Evolutionary conservation across 1,284 basidiomycete genomes (phyloP).

Genomic region (Pterulicium gracile): DNA sequence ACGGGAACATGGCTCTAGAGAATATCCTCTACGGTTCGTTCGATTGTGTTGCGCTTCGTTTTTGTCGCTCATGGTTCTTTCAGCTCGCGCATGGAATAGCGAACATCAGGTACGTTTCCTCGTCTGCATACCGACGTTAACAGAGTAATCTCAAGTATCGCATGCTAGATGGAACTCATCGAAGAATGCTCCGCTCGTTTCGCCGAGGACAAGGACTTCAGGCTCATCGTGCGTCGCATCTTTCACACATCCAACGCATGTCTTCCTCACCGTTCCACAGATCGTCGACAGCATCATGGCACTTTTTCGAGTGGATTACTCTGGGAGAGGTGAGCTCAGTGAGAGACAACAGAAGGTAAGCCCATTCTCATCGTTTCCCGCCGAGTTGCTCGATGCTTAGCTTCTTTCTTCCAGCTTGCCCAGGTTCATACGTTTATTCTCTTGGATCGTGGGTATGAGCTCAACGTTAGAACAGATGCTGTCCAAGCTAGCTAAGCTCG

Average conservation of each 20-base stretch:
- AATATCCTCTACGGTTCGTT: conserved; percentile 71
- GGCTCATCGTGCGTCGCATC: conserved; percentile 42
- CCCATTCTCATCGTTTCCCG: too few species aligned
- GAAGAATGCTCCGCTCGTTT: conserved; percentile 77
- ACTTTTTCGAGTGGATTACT: conserved; percentile 86
- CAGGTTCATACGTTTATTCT: conserved; percentile 30
- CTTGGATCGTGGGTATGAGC: neutral
- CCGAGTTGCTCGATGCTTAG: neutral
- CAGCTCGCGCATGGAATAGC: conserved; percentile 77
- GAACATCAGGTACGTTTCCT: conserved; percentile 60
- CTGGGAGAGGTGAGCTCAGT: conserved; percentile 84
- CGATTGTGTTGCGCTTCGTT: neutral
- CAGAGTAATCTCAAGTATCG: neutral
- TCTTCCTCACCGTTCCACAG: conserved; percentile 25
- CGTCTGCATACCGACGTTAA: neutral
- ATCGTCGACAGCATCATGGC: conserved; percentile 95
- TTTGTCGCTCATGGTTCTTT: conserved; percentile 1
- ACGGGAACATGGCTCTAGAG: conserved; percentile 77
- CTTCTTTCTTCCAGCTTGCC: conserved; percentile 34
- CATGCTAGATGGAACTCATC: conserved; percentile 69
- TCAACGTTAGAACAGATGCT: conserved; percentile 51
- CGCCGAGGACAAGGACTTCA: conserved; percentile 74
- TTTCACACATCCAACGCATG: conserved; percentile 3
- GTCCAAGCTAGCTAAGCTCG: conserved; percentile 80
- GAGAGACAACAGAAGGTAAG: conserved; percentile 84